A percentile compares a stretch with the other conserved stretches of the same genome.
Conservation (phyloP, 2,329 filamentous ascomycete species). For the Ceratocystis lukuohia region DNA sequence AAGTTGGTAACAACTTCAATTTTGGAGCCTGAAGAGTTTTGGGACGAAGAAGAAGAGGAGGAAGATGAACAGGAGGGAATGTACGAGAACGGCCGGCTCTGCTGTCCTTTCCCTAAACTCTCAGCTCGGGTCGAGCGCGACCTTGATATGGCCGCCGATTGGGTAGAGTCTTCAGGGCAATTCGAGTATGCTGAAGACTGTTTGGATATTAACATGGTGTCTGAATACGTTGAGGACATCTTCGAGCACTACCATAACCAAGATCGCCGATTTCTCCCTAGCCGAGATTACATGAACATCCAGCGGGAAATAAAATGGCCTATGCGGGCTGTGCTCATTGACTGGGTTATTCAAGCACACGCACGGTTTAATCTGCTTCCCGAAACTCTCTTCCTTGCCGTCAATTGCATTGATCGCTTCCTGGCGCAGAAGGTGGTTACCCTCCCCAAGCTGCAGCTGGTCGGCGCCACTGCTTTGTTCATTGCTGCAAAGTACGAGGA, state of each 20-base stretch:
- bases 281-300: conserved; percentile 89
- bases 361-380: conserved; percentile 79
- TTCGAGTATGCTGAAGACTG: conserved; percentile 76
- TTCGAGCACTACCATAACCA: conserved; percentile 38
- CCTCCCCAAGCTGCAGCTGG: conserved; percentile 84
- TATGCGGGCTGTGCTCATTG: conserved; percentile 93
- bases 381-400: conserved; percentile 85
- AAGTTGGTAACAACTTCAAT: conserved; percentile 8
- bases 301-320: conserved; percentile 99
- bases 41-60: conserved; percentile 70
- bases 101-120: conserved; percentile 62
- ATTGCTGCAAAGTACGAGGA: conserved; percentile 97
- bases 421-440: conserved; percentile 90
- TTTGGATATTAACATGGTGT: conserved; percentile 95
- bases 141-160: conserved; percentile 49
- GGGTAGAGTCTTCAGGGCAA: conserved; percentile 53
- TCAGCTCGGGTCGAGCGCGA: conserved; percentile 55
- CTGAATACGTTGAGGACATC: conserved; percentile 92
- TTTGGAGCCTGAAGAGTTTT: conserved; percentile 54
- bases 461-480: conserved; percentile 89
- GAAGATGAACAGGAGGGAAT: conserved; percentile 35
- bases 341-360: conserved; percentile 96
- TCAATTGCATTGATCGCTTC: conserved; percentile 97
- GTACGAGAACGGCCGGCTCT: conserved; percentile 44
- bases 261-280: conserved; percentile 53